Conservation (phyloP, 345 rosid genomes). For the Psidium guajava region DNA sequence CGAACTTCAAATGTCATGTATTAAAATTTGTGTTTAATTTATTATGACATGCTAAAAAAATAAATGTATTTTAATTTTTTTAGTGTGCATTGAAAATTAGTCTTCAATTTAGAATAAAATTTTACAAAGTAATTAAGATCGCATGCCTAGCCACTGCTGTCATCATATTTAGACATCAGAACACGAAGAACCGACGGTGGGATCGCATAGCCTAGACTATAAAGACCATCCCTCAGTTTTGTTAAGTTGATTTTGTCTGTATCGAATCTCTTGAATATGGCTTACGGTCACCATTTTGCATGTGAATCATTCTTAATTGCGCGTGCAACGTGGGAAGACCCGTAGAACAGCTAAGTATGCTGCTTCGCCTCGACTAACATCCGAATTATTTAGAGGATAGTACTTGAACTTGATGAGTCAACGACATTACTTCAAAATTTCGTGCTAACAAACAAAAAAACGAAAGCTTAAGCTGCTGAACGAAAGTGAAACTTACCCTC, state of each 20-base stretch:
- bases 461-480: background rate
- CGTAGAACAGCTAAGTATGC: background rate
- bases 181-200: slow-evolving; percentile 71
- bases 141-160: too few species aligned
- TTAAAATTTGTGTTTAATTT: too few species aligned
- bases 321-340: background rate
- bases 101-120: too few species aligned
- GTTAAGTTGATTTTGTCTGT: slow-evolving; percentile 46
- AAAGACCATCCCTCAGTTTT: slow-evolving; percentile 55
- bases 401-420: background rate
- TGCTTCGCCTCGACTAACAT: background rate
- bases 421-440: background rate
- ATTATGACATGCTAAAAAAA: too few species aligned
- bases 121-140: too few species aligned
- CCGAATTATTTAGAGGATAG: background rate
- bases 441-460: background rate
- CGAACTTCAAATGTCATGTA: too few species aligned
- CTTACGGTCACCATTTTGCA: slow-evolving; percentile 16
- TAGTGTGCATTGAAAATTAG: too few species aligned
- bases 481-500: slow-evolving; percentile 29
- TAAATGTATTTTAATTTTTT: too few species aligned
- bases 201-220: slow-evolving; percentile 41
- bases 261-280: slow-evolving; percentile 52
- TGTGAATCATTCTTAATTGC: background rate
- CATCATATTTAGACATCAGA: too few species aligned